phyloP scores from a whole-genome alignment of 2,329 filamentous ascomycete species.

The Trichophyton rubrum region DNA sequence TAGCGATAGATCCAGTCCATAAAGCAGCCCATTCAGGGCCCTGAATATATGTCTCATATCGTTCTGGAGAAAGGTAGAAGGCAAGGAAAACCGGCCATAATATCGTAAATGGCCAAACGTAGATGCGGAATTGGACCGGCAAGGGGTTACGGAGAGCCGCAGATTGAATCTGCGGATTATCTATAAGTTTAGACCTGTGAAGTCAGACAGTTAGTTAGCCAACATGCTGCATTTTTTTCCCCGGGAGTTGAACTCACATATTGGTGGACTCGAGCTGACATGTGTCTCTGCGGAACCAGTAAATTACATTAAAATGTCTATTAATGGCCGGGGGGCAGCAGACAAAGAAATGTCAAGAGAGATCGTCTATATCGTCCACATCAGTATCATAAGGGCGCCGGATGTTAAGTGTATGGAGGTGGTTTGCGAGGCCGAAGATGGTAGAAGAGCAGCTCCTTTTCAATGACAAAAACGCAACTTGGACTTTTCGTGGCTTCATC shows the following conservation, averaged over 20 bases:
- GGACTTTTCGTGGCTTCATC: slow-evolving; percentile 1
- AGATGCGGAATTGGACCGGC: slow-evolving; percentile 66
- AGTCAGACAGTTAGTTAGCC: background rate
- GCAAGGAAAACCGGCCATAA: slow-evolving; percentile 86
- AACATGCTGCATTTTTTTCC: background rate
- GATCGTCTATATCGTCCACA: background rate
- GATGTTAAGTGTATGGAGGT: background rate
- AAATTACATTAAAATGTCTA: slow-evolving; percentile 4
- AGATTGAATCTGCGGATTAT: slow-evolving; percentile 77
- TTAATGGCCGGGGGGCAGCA: background rate
- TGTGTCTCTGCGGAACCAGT: background rate
- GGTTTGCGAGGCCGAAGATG: background rate
- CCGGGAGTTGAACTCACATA: background rate
- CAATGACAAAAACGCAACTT: background rate
- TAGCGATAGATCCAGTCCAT: slow-evolving; percentile 79
- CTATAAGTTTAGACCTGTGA: slow-evolving; percentile 69
- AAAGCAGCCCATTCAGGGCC: slow-evolving; percentile 98
- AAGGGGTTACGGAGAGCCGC: slow-evolving; percentile 82
- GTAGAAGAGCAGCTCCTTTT: background rate
- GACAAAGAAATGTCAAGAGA: background rate
- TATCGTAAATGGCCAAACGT: slow-evolving; percentile 85
- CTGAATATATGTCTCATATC: slow-evolving; percentile 82
- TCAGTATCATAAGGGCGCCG: background rate
- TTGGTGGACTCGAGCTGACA: background rate
- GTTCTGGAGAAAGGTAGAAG: slow-evolving; percentile 68